Percentiles rank a stretch among this genome's conserved stretches.
Conservation (phyloP, 192 early-diverging fungal species). For the Coemansia sp. region DNA sequence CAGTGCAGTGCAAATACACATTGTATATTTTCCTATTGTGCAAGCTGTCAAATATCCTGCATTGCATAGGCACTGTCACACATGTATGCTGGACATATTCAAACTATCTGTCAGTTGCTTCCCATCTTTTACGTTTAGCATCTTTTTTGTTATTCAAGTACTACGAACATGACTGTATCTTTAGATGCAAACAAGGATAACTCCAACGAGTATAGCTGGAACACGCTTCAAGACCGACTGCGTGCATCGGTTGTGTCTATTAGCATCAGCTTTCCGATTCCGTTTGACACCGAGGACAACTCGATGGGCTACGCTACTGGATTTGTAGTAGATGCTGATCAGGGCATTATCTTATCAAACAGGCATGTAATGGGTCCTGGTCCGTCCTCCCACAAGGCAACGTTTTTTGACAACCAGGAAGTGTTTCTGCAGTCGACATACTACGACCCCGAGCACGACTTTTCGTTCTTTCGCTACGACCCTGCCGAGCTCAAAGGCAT, state of each 20-base stretch:
- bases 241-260: slow-evolving; percentile 17
- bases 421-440: slow-evolving; percentile 66
- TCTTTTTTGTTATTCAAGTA: neutral
- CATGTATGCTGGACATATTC: too few species aligned
- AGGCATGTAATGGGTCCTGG: slow-evolving; percentile 70
- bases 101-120: too few species aligned
- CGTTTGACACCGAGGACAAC: neutral
- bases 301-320: slow-evolving; percentile 56
- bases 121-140: neutral
- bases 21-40: neutral
- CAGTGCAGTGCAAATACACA: too few species aligned
- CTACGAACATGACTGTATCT: neutral
- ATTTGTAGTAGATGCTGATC: slow-evolving; percentile 69
- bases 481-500: slow-evolving; percentile 57
- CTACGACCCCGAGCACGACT: slow-evolving; percentile 79
- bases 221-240: slow-evolving; percentile 22
- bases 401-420: slow-evolving; percentile 67
- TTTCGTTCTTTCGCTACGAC: slow-evolving; percentile 76
- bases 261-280: neutral
- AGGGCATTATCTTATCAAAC: slow-evolving; percentile 71
- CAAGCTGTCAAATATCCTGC: too few species aligned
- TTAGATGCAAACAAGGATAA: neutral
- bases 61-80: too few species aligned
- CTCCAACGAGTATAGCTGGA: slow-evolving; percentile 11
- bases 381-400: slow-evolving; percentile 66